Base-by-base conservation (phyloP, 306 rosid species). In the Prunus dulcis region DNA sequence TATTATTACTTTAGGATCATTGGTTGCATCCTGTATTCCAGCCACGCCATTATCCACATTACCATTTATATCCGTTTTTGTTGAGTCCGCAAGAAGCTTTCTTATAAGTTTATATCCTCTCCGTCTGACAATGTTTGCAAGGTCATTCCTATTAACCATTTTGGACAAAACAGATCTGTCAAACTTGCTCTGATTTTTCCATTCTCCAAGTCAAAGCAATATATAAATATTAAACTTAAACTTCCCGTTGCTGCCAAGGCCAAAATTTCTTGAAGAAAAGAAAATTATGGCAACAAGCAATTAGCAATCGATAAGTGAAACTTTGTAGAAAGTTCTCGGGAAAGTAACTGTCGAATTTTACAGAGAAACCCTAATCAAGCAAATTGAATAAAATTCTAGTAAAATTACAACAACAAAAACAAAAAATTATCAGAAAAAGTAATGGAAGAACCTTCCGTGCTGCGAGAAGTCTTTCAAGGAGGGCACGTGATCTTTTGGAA, bases 111-210 rank as follows among this genome's bases (percentile, higher is more conserved):
- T 95, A 79, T 95, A 88, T 28, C 98, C 98, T 81, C 97, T 86
- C 72, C 98, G 88, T 87, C 98, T 83, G 18, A 95, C 98, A 79
- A 89, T 87, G 83, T 95, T 85, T 17, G 98, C 98, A 12, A 95
- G 87, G 80, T 95, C 97, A 64, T 73, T 89, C 90, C 98, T 95
- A 71, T 43, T 64, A 64, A 25, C 57, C 69, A 62, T 45, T 51
- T 56, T 17, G 43, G 19, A 7, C 11, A 11, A 38, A 30, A 49
- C 22, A 71, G 30, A 50, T 23, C 9, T 1, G 43, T 67, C 32
- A 69, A 14, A 58, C 5, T 53, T 20, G 23, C 51, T 28, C 41
- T 13, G 19, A 45, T 9, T 23, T 51, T 1, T 32, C 8, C 1
- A 34, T 11, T 17, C 46, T 62, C 22, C 45, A 6, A 27, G 67